Evolutionary conservation across 495 filamentous ascomycete species (phyloP), one percentile per base, ranked within the genome.

Genomic region (Talaromyces liani): DNA sequence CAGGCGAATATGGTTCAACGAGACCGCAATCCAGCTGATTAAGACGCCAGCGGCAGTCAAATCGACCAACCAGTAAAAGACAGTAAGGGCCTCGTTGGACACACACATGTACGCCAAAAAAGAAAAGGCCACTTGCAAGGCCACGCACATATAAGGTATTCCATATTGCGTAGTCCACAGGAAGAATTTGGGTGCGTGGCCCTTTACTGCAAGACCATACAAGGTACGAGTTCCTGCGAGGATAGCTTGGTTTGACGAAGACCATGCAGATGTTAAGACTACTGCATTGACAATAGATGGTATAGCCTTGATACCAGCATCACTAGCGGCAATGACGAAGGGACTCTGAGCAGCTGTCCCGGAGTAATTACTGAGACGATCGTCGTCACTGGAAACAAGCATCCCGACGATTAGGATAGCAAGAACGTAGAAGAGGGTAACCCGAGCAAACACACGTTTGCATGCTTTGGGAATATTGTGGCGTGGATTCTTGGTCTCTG

Each of bases 11-110:
- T 85, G 86, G 34, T 83, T 80, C 60, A 86, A 72, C 16, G 77
- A 76, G 64, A 83, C 80, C 64, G 78, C 78, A 57, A 72, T 73
- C 85, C 84, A 87, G 0, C 78, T 83, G 16, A 88, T 72, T 49
- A 87, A 68, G 2, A 82, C 80, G 1, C 81, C 82, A 22, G 80
- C 78, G 0, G 84, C 78, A 0, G 81, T 84, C 65, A 88, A 63
- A 39, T 81, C 75, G 5, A 86, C 78, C 25, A 88, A 71, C 85
- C 84, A 88, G 65, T 72, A 81, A 69, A 88, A 88, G 4, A 85
- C 86, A 0, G 79, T 82, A 45, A 84, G 70, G 1, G 84, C 85
- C n/a, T 73, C 71, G 10, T 80, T 77, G 7, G 79, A 82, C 5
- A 87, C 72, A 60, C 78, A 83, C 74, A 88, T 81, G 63, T 84